phyloP scores from a whole-genome alignment of 768 basidiomycete genomes.

The Boletus rubescentipes region DNA sequence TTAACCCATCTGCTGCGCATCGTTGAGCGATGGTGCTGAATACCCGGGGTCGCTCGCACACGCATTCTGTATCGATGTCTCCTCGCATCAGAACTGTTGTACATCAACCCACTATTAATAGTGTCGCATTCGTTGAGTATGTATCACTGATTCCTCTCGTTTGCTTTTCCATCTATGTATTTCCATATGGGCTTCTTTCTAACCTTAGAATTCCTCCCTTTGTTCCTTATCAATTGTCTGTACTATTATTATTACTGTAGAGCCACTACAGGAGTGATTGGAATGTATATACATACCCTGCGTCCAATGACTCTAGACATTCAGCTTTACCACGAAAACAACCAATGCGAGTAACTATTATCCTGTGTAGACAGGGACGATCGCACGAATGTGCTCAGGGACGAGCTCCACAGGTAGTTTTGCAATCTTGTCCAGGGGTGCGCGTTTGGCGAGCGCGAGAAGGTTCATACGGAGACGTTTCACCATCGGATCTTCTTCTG shows the following conservation, averaged over 20 bases:
- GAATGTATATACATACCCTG: no score
- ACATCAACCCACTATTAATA: constrained; percentile 1
- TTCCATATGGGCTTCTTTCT: background rate
- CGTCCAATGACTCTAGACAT: constrained; percentile 5
- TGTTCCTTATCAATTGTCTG: constrained; percentile 7
- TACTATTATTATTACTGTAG: constrained; percentile 21
- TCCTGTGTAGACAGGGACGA: constrained; percentile 49
- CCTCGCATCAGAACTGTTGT: constrained; percentile 9
- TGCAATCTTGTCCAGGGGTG: constrained; percentile 71
- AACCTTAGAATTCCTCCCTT: constrained; percentile 5
- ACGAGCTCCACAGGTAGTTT: constrained; percentile 62
- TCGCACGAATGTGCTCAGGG: constrained; percentile 60
- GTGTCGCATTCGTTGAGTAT: constrained; percentile 8
- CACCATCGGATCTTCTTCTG: constrained; percentile 48
- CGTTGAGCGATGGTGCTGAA: constrained; percentile 15
- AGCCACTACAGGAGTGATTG: constrained; percentile 4
- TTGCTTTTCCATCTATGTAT: background rate
- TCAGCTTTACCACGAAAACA: no score
- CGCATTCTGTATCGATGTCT: constrained; percentile 7
- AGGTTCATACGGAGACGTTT: constrained; percentile 69
- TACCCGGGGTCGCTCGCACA: background rate
- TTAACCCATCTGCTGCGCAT: background rate
- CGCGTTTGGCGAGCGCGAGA: constrained; percentile 73
- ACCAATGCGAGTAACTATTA: no score
- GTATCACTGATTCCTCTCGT: constrained; percentile 11